phyloP scores from a whole-genome alignment of 179 eudicot genomes.

The Patellifolia procumbens region DNA sequence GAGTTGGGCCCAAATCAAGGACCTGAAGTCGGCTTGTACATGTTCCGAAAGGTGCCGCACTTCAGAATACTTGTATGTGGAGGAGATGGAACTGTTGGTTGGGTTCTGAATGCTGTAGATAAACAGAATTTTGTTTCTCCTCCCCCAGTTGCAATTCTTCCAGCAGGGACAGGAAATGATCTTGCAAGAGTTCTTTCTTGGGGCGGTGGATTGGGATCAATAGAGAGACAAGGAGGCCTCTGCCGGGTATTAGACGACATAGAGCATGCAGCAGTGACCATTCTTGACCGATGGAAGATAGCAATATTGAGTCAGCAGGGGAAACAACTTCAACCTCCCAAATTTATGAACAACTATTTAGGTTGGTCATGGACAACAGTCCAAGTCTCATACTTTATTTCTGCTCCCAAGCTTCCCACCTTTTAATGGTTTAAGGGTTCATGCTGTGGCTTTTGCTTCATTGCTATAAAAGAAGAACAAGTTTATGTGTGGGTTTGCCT shows the following conservation, averaged over 20 bases:
- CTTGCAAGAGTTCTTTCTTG: slow-evolving; percentile 97
- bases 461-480: not conserved
- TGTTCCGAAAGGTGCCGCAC: slow-evolving; percentile 87
- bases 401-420: too few species aligned
- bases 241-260: slow-evolving; percentile 77
- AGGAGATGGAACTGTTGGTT: slow-evolving; percentile 98
- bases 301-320: slow-evolving; percentile 59
- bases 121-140: slow-evolving; percentile 92
- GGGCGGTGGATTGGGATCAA: slow-evolving; percentile 94
- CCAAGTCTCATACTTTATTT: not conserved
- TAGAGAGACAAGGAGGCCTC: slow-evolving; percentile 96
- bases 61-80: slow-evolving; percentile 96
- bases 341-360: slow-evolving; percentile 93
- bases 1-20: slow-evolving; percentile 89
- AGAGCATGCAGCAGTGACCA: slow-evolving; percentile 96
- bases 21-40: slow-evolving; percentile 84
- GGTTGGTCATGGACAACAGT: slow-evolving; percentile 60
- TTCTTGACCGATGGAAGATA: slow-evolving; percentile 97
- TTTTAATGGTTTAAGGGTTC: not conserved
- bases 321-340: slow-evolving; percentile 62
- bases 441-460: not conserved
- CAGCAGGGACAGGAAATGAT: slow-evolving; percentile 99
- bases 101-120: slow-evolving; percentile 93
- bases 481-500: not conserved
- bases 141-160: slow-evolving; percentile 98